These are phyloP conservation scores for Cenchrus fungigraminus DNA, from an alignment of 176 grass and related monocot genomes.

Conservation along the genomic window DNA sequence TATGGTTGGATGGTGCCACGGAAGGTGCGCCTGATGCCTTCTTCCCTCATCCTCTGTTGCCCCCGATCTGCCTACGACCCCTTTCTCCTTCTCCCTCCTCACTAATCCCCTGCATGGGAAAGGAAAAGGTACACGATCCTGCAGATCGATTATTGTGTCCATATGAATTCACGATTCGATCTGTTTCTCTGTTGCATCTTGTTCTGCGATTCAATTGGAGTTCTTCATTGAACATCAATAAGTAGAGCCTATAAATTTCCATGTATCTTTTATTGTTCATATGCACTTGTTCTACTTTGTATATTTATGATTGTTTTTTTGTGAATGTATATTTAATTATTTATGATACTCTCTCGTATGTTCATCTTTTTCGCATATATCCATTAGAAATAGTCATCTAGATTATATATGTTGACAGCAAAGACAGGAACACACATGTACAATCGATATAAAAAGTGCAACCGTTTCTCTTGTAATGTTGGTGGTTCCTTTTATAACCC, in stretches of 20 bases:
- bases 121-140: constrained; percentile 21
- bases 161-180: background rate
- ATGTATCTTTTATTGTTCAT: background rate
- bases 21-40: background rate
- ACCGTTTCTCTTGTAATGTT: background rate
- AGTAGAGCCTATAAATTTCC: no score
- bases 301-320: background rate
- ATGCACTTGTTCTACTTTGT: background rate
- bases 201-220: background rate
- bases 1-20: background rate
- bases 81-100: constrained; percentile 41
- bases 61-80: background rate
- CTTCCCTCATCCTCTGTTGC: background rate
- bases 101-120: background rate
- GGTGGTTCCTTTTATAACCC: background rate
- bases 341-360: background rate
- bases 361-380: background rate
- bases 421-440: background rate
- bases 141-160: background rate
- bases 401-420: background rate
- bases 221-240: background rate
- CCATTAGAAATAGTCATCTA: background rate
- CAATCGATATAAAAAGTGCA: background rate
- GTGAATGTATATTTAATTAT: no score
- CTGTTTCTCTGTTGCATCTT: background rate